Conservation (phyloP, 352 stramenopile species). For the Blastocystis sp. region DNA sequence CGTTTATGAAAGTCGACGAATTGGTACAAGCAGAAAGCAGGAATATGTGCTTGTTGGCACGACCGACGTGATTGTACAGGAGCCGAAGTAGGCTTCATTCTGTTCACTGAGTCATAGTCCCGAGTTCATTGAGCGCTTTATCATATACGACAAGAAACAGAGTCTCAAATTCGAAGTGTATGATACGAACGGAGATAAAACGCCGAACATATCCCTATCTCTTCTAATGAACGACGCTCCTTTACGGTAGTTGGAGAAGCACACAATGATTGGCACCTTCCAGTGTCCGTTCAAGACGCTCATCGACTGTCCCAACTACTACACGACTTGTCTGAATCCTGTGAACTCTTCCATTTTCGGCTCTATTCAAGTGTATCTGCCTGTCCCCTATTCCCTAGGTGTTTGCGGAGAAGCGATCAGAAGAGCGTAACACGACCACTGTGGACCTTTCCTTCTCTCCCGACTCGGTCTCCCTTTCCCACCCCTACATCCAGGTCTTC, state of each 20-base stretch:
- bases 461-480: background rate
- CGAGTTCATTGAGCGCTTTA: conserved; percentile 15
- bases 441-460: background rate
- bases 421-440: background rate
- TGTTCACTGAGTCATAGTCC: background rate
- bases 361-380: conserved; percentile 22
- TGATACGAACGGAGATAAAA: background rate
- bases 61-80: conserved; percentile 1
- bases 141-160: conserved; percentile 37
- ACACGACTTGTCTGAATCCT: background rate
- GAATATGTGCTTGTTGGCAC: conserved; percentile 21
- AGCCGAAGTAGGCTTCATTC: background rate
- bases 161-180: conserved; percentile 37
- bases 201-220: background rate
- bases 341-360: conserved; percentile 1
- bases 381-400: background rate
- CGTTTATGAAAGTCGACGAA: background rate
- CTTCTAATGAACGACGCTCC: background rate
- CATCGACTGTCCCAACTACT: background rate
- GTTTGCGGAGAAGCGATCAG: background rate
- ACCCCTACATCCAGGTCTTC: background rate
- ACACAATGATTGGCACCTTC: background rate
- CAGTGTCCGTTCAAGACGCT: background rate
- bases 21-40: background rate
- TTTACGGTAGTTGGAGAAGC: background rate